Base-by-base conservation (phyloP, 371 early-diverging fungal species). In the Encephalitozoon cuniculi region DNA sequence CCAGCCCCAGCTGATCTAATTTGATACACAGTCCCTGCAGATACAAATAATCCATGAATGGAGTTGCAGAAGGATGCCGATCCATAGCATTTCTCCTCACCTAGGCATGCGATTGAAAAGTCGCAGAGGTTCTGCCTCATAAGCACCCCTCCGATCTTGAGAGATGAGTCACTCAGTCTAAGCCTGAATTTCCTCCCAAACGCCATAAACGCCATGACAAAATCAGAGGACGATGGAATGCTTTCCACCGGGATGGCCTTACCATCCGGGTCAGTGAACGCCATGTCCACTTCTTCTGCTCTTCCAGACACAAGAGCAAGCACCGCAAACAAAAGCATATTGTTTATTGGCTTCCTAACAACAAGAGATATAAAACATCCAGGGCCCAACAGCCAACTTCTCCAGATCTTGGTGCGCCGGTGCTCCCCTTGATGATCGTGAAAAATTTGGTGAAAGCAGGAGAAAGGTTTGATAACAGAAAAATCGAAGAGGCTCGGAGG, bases 381-480 rank as follows among this genome's bases (percentile, higher is more conserved):
- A 18, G 18, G 49, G 49, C 49, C 7, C 21, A 3, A 4, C 15
- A 18, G 15, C 3, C 3, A 18, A n/a, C n/a, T n/a, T 2, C 49
- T 46, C 15, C 49, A 46, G 49, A 59, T 52, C 51, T 54, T 15
- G 23, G 8, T 23, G 39, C 7, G 39, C n/a, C 25, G n/a, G 8
- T 21, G 23, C 4, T 39, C 39, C 30, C 73, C 59, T 34, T 34
- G 51, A 72, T 72, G 73, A 37, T 72, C 8, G 64, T 52, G 21
- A 64, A 72, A 64, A 64, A 72, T 28, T 54, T 72, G 28, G 23
- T 44, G 37, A 23, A 32, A 43, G 25, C 28, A 9, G 11, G 49
- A 11, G 37, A 49, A 21, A 49, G 73, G 9, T 51, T 64, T 64
- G 73, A 72, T 30, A 9, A 25, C 1, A 63, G 73, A 64, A 34